Conservation (phyloP, 768 basidiomycete genomes). For the Neoboletus subvelutipes region DNA sequence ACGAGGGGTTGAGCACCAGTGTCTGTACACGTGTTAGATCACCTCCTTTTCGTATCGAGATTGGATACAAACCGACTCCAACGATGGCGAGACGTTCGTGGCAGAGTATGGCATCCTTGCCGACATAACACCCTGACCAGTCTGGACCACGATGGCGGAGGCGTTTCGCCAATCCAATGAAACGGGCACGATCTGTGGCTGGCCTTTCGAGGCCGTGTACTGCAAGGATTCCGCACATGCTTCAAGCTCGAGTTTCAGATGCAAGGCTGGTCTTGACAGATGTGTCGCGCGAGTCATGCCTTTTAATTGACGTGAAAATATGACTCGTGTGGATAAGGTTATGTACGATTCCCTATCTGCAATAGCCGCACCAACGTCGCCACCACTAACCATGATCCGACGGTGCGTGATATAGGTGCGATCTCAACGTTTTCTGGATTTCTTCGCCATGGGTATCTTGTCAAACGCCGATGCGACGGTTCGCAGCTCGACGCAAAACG, state of each 20-base stretch:
- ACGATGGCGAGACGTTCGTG: conserved; percentile 98
- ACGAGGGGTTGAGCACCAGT: conserved; percentile 94
- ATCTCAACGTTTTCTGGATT: neutral
- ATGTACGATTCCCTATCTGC: neutral
- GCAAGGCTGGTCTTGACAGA: neutral
- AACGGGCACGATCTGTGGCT: conserved; percentile 61
- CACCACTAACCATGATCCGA: too few relatives aligned
- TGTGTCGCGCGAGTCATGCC: neutral
- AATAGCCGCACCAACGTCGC: too few relatives aligned
- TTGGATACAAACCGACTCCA: conserved; percentile 75
- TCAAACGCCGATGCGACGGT: too few relatives aligned
- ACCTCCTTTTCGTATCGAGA: neutral
- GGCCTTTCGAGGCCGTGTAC: conserved; percentile 80
- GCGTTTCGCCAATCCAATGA: conserved; percentile 84
- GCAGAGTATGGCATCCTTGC: conserved; percentile 76
- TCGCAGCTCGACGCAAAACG: too few relatives aligned
- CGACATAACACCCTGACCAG: conserved; percentile 96
- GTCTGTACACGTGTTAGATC: conserved; percentile 48
- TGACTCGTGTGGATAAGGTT: conserved; percentile 1
- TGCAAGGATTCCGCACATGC: conserved; percentile 93
- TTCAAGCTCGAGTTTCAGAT: conserved; percentile 3
- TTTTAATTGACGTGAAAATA: neutral
- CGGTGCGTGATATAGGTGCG: too few relatives aligned
- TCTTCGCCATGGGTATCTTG: neutral
- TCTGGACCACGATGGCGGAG: conserved; percentile 95